Evolutionary conservation across 2,329 filamentous ascomycete genomes (phyloP).

Genomic region (Aspergillus pseudonomiae): DNA sequence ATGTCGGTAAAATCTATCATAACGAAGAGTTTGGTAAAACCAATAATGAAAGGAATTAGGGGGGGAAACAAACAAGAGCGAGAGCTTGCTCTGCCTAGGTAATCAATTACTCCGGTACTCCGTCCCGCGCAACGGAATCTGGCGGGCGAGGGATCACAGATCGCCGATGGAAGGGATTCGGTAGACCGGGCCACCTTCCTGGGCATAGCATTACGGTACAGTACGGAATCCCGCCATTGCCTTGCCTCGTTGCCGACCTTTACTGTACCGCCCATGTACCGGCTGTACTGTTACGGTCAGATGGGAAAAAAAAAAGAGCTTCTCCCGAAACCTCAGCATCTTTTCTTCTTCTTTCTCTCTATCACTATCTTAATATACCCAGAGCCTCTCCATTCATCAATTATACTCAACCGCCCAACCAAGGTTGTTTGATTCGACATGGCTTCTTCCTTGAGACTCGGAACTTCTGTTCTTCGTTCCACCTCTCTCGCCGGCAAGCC

Average conservation of each 20-base stretch:
- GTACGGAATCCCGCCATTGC: conserved; percentile 18
- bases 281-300: conserved; percentile 37
- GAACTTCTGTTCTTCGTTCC: conserved; percentile 79
- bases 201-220: conserved; percentile 31
- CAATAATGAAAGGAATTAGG: not conserved
- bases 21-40: not conserved
- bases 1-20: not conserved
- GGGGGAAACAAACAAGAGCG: not conserved
- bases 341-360: conserved; percentile 37
- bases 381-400: conserved; percentile 35
- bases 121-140: conserved; percentile 22
- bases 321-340: conserved; percentile 25
- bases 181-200: conserved; percentile 26
- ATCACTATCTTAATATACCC: conserved; percentile 38
- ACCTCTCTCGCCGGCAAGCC: conserved; percentile 70
- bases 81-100: not conserved
- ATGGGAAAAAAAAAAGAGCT: conserved; percentile 40
- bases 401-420: conserved; percentile 34
- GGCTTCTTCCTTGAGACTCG: conserved; percentile 81
- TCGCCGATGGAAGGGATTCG: conserved; percentile 18
- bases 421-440: conserved; percentile 59
- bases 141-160: conserved; percentile 15
- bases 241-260: conserved; percentile 16
- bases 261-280: conserved; percentile 33
- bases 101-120: conserved; percentile 15